phyloP scores from a whole-genome alignment of 495 filamentous ascomycete species.

The Hypoxylon perforatum region DNA sequence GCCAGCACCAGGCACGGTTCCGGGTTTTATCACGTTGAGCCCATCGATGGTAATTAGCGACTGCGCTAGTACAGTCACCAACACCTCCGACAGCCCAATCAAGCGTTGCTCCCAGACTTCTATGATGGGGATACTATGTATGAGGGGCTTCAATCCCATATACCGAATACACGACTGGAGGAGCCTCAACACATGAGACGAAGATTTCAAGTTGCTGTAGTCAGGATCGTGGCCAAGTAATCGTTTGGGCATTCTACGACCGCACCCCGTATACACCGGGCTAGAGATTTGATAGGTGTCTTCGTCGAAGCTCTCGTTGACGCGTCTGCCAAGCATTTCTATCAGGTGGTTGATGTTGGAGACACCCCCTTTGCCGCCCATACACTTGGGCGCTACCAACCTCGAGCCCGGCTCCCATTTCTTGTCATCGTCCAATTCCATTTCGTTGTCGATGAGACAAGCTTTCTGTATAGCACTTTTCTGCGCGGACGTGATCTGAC shows the following conservation, averaged over 20 bases:
- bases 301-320: no score
- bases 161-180: background rate
- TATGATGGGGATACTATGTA: background rate
- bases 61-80: background rate
- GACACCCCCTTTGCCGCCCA: no score
- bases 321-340: no score
- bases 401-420: no score
- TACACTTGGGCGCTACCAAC: no score
- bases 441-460: no score
- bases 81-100: background rate
- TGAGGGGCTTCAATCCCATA: background rate
- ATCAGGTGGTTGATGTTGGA: no score
- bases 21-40: background rate
- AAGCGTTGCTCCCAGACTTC: background rate
- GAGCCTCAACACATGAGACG: background rate
- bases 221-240: background rate
- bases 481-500: no score
- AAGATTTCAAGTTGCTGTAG: background rate
- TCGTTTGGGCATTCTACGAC: background rate
- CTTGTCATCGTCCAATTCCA: no score
- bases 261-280: background rate
- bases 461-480: no score
- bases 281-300: background rate
- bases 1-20: background rate
- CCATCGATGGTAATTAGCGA: background rate